Conservation (phyloP, 768 basidiomycete species). For the Podaxis sp. region DNA sequence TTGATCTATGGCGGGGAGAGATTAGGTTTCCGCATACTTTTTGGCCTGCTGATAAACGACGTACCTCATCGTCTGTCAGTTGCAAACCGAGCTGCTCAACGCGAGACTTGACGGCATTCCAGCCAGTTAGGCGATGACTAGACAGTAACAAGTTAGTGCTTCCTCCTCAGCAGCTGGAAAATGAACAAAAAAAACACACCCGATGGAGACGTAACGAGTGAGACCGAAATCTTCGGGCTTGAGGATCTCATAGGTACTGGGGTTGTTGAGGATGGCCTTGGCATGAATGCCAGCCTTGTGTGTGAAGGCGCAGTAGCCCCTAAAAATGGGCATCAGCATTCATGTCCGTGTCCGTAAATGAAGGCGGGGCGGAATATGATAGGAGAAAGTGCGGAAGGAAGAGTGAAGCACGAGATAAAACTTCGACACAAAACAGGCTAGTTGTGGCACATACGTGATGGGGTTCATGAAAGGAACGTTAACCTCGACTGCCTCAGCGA, state of each 20-base stretch:
- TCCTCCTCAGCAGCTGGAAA: not conserved
- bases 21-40: conserved; percentile 1
- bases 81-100: conserved; percentile 93
- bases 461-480: conserved; percentile 97
- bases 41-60: conserved; percentile 12
- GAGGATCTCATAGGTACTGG: conserved; percentile 97
- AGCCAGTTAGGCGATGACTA: conserved; percentile 92
- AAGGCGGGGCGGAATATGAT: not conserved
- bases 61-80: conserved; percentile 84
- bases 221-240: conserved; percentile 99
- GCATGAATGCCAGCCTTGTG: conserved; percentile 99
- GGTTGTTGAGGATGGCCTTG: conserved; percentile 96
- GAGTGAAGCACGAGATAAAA: not conserved
- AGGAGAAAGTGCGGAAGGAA: not conserved
- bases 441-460: conserved; percentile 57
- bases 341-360: not conserved
- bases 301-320: conserved; percentile 99
- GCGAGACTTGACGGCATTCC: conserved; percentile 99
- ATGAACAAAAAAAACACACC: conserved; percentile 38
- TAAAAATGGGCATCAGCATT: conserved; percentile 25
- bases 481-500: conserved; percentile 98
- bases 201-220: conserved; percentile 96
- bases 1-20: conserved; percentile 57
- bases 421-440: not conserved
- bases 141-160: not conserved